phyloP scores from a whole-genome alignment of 768 basidiomycete species.

The Russula foetens region DNA sequence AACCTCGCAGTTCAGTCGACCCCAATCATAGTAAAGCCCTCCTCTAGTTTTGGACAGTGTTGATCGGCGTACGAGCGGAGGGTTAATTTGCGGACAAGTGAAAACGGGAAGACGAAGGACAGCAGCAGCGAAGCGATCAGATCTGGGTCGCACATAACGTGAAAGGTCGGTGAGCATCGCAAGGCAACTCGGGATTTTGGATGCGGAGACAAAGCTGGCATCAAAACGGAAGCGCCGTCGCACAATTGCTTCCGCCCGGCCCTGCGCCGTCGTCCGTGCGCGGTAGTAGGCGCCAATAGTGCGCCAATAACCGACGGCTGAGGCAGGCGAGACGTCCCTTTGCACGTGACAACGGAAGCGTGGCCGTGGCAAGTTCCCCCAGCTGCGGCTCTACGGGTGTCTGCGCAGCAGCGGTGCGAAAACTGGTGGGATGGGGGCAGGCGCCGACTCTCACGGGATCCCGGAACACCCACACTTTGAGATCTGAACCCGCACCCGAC shows the following conservation, averaged over 20 bases:
- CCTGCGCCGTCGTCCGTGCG: too few species aligned
- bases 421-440: conserved; percentile 3
- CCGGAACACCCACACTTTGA: neutral
- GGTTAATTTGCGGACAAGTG: neutral
- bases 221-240: neutral
- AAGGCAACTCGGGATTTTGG: neutral
- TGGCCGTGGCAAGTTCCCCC: conserved; percentile 1
- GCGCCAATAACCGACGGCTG: too few species aligned
- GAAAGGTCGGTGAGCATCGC: neutral
- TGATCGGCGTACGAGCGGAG: neutral
- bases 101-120: neutral
- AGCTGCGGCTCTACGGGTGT: neutral
- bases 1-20: neutral
- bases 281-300: neutral
- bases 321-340: too few species aligned
- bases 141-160: neutral
- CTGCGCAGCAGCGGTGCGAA: neutral
- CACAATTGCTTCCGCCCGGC: neutral
- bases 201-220: neutral
- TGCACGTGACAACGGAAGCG: conserved; percentile 1
- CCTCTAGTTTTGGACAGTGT: neutral
- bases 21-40: neutral
- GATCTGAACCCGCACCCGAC: neutral
- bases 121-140: neutral
- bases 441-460: neutral